Evolutionary conservation across 116 monocot genomes (phyloP).

Genomic region (Iris pallida): DNA sequence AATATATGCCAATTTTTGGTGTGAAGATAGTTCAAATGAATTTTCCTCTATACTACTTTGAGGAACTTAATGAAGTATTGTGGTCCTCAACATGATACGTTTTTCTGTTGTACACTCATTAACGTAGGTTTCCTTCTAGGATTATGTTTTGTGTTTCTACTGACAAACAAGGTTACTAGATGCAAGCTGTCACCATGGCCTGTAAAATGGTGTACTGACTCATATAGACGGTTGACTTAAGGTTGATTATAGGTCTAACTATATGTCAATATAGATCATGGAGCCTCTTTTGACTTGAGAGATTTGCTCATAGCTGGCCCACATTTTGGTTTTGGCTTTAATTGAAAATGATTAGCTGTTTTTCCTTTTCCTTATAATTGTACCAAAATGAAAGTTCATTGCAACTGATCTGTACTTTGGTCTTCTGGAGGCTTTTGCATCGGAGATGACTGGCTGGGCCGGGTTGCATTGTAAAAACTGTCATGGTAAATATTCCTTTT

Average conservation of each 20-base stretch:
- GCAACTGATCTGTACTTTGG: constrained; percentile 8
- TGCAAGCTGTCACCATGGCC: too few species aligned
- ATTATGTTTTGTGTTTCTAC: too few species aligned
- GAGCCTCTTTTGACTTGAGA: neutral
- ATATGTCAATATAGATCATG: neutral
- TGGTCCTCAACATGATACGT: too few species aligned
- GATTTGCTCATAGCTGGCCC: neutral
- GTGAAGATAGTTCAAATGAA: too few species aligned
- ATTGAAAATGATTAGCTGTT: neutral
- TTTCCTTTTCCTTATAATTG: neutral
- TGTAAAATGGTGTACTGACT: too few species aligned
- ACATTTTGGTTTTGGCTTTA: neutral
- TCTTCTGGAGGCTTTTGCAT: constrained; percentile 11
- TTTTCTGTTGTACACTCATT: too few species aligned
- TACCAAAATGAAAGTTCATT: neutral
- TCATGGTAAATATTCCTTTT: constrained; percentile 6
- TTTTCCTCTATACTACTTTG: too few species aligned
- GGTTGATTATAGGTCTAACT: neutral
- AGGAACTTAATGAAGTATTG: too few species aligned
- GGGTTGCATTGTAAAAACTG: constrained; percentile 3
- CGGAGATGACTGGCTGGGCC: constrained; percentile 7
- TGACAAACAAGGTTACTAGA: too few species aligned
- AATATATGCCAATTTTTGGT: too few species aligned
- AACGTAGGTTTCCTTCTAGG: too few species aligned
- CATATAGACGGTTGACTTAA: neutral